Evolutionary conservation across 1,284 basidiomycete genomes (phyloP), one percentile per base, ranked within the genome.

Genomic region (Anthracocystis panici-leucophaei): DNA sequence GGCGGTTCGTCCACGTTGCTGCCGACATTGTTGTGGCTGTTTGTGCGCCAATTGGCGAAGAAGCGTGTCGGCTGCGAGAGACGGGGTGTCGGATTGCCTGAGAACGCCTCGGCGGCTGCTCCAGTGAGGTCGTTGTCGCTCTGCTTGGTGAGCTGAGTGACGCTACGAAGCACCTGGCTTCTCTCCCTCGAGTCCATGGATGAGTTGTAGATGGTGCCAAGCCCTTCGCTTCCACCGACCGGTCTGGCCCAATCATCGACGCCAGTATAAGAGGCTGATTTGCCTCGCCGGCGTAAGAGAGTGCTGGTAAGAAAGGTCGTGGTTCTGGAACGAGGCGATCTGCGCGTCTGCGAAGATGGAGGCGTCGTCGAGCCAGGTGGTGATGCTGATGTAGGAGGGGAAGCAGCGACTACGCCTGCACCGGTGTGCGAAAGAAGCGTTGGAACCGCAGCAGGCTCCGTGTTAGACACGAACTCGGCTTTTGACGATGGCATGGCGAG

Each of bases 211-310:
- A 72, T 72, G 61, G 27, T 49, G 8, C 74, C 69, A 1, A 69
- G 59, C 11, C 74, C 73, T 51, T 75, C 68, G 58, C 73, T 75
- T 35, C 73, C 73, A 23, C 73, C 73, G 6, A 75, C 73, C 1
- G 68, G 64, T 21, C 73, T 45, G 12, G 54, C 68, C 73, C 67
- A 75, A n/a, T 75, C 73, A 27, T 62, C 54, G 20, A 20, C 45
- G 7, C 20, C 16, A 1, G 52, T 3, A 20, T 50, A 27, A 21
- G 72, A 65, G 38, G 57, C 35, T n/a, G 59, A 59, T 48, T 65
- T 57, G 50, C 65, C 55, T n/a, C 63, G 35, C 0, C 56, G 56
- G 35, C 72, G 62, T 6, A 70, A 29, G 8, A 68, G 38, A 6
- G 65, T 51, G 23, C 38, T 67, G 65, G 41, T 65, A 40, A 75